phyloP scores from a whole-genome alignment of 176 grass and related monocot species.

The Elaeis guineensis region DNA sequence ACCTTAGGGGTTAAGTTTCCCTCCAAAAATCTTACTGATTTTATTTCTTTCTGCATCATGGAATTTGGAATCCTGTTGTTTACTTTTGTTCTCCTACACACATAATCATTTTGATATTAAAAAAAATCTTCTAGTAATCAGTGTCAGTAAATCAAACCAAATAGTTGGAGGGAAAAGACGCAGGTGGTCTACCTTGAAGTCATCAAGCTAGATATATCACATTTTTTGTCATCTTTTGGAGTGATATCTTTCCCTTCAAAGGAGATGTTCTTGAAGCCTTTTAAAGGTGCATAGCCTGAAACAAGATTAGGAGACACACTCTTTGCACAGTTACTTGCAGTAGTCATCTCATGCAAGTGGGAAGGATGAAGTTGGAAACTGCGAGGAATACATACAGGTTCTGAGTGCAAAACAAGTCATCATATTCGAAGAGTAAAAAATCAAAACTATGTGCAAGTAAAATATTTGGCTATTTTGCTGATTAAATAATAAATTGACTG shows the following conservation, averaged over 20 bases:
- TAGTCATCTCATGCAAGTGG: conserved; percentile 23
- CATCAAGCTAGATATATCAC: conserved; percentile 28
- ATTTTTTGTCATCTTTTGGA: conserved; percentile 32
- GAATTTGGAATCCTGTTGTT: no score
- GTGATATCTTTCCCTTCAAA: conserved; percentile 25
- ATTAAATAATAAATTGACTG: no score
- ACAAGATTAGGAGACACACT: conserved; percentile 24
- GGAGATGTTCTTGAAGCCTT: conserved; percentile 22
- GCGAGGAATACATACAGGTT: conserved; percentile 19
- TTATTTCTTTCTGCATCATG: no score
- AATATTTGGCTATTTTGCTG: no score
- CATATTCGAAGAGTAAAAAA: no score
- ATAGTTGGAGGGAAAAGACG: conserved; percentile 7
- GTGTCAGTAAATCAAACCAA: not conserved
- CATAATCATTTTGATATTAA: not conserved
- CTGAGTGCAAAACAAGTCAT: not conserved
- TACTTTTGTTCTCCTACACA: no score
- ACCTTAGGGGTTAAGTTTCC: conserved; percentile 20
- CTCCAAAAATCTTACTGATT: not conserved
- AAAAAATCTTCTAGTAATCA: not conserved
- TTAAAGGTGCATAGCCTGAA: conserved; percentile 25
- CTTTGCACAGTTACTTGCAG: conserved; percentile 24
- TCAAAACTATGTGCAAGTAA: no score
- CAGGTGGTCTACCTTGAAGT: conserved; percentile 41
- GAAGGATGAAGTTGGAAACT: conserved; percentile 29